Evolutionary conservation across 139 green algal species (phyloP), one percentile per base, ranked within the genome.

Genomic region (Chlamydomonas sp.): DNA sequence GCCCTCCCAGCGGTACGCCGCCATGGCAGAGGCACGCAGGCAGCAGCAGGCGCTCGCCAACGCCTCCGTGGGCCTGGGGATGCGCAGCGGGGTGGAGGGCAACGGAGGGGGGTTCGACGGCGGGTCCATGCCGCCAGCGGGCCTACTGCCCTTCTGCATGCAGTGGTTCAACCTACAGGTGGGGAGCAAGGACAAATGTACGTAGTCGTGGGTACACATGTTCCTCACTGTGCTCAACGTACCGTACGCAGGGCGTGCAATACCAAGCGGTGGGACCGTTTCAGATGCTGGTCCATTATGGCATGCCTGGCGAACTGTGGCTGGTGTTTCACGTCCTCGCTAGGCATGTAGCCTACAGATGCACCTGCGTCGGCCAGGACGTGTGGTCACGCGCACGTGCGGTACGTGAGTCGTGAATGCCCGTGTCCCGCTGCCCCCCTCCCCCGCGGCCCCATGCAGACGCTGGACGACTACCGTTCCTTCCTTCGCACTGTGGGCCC

Each of bases 121-220:
- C 12, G 12, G 66, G 49, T 17, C 17, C 57, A 71, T 14, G 12
- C 10, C 63, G 1, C 83, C 74, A 0, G 66, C 49, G 18, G 73
- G 63, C 1, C 67, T 91, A 20, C 60, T 78, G 9, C 87, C 87
- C 31, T 91, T 88, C 77, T 91, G 87, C 62, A 59, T 76, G 7
- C 58, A 88, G 61, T 91, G 84, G 81, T 91, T 91, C 77, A 85
- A 91, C 76, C 69, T 86, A 4, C 63, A 85, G 84, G 84, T 88
- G 16, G 4, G 67, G 12, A 5, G 1, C 3, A 9, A 15, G 49
- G 5, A 9, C 3, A 57, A 59, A 49, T 2, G 15, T 4, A 63
- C 12, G 20, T 31, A 10, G 66, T 71, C 66, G 12, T 71, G 66
- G 10, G 9, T 10, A 71, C 66, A 18, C 10, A 18, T 10, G 10